These are phyloP conservation scores for Neoboletus magnificus DNA, from an alignment of 768 basidiomycete species.

Conservation along the genomic window DNA sequence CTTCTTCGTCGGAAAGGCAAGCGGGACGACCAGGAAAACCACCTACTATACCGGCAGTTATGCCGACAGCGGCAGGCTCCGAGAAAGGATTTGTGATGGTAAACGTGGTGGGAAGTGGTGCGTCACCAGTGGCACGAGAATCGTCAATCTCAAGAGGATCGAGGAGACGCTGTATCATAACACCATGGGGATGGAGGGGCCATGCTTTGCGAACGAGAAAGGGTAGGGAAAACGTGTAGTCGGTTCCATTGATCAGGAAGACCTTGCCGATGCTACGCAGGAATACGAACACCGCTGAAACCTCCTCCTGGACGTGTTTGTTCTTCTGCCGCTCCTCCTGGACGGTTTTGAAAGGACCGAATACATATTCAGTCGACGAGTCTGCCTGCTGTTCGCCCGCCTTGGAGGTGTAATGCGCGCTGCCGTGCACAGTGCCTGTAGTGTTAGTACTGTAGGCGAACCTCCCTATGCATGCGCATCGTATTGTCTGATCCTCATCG, in stretches of 20 bases:
- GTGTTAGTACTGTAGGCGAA: conserved; percentile 50
- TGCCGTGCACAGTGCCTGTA: conserved; percentile 22
- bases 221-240: conserved; percentile 76
- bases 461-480: conserved; percentile 76
- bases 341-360: conserved; percentile 43
- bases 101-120: conserved; percentile 76
- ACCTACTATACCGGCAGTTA: conserved; percentile 59
- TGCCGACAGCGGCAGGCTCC: conserved; percentile 68
- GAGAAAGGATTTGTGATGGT: conserved; percentile 73
- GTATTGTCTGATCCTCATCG: conserved; percentile 69
- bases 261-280: conserved; percentile 71
- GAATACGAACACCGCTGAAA: conserved; percentile 73
- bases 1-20: conserved; percentile 52
- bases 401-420: conserved; percentile 30
- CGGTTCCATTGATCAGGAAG: conserved; percentile 64
- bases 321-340: conserved; percentile 39
- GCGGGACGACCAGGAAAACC: conserved; percentile 34
- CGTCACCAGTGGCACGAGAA: conserved; percentile 60
- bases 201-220: conserved; percentile 78
- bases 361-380: conserved; percentile 27
- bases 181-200: conserved; percentile 74
- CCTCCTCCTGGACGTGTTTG: conserved; percentile 36
- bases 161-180: conserved; percentile 73
- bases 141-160: conserved; percentile 67
- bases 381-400: conserved; percentile 15